These are phyloP conservation scores for Nectriaceae sp. DNA, from an alignment of 2,329 filamentous ascomycete genomes.

Conservation along the genomic window DNA sequence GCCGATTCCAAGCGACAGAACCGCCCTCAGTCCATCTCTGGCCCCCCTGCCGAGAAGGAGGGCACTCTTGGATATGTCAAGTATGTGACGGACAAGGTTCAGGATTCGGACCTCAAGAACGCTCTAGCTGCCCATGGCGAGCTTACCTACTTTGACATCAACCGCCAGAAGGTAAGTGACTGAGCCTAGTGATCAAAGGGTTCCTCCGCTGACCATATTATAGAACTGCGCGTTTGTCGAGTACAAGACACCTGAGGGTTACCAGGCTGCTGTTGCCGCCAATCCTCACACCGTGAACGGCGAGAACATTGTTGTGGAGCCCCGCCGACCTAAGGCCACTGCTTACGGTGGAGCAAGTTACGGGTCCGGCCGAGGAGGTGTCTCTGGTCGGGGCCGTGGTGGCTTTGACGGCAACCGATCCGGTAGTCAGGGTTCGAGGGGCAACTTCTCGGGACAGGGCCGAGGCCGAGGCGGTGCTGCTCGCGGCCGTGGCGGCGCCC, in stretches of 20 bases:
- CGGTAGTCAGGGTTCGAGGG: slow-evolving; percentile 64
- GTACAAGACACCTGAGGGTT: slow-evolving; percentile 78
- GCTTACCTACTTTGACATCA: slow-evolving; percentile 74
- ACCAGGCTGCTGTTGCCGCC: slow-evolving; percentile 77
- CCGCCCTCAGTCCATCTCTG: slow-evolving; percentile 67
- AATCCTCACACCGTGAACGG: slow-evolving; percentile 86
- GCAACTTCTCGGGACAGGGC: slow-evolving; percentile 67
- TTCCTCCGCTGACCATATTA: slow-evolving; percentile 16
- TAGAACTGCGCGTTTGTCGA: slow-evolving; percentile 98
- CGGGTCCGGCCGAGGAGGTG: slow-evolving; percentile 61
- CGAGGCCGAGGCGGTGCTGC: slow-evolving; percentile 68
- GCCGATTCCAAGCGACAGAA: slow-evolving; percentile 83
- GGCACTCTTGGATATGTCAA: slow-evolving; percentile 88
- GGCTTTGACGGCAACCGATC: slow-evolving; percentile 61
- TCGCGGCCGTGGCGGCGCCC: slow-evolving; percentile 63
- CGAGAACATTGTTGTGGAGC: slow-evolving; percentile 84
- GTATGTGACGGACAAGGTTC: slow-evolving; percentile 89
- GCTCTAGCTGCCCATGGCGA: slow-evolving; percentile 73
- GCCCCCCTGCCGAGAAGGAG: slow-evolving; percentile 67
- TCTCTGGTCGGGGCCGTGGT: slow-evolving; percentile 65
- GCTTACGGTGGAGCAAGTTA: slow-evolving; percentile 72
- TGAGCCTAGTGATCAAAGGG: background rate
- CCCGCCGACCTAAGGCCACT: slow-evolving; percentile 76
- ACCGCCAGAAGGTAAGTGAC: slow-evolving; percentile 73
- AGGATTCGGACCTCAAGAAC: slow-evolving; percentile 69